phyloP scores from a whole-genome alignment of 2,329 filamentous ascomycete species.

The Aspergillus persii region DNA sequence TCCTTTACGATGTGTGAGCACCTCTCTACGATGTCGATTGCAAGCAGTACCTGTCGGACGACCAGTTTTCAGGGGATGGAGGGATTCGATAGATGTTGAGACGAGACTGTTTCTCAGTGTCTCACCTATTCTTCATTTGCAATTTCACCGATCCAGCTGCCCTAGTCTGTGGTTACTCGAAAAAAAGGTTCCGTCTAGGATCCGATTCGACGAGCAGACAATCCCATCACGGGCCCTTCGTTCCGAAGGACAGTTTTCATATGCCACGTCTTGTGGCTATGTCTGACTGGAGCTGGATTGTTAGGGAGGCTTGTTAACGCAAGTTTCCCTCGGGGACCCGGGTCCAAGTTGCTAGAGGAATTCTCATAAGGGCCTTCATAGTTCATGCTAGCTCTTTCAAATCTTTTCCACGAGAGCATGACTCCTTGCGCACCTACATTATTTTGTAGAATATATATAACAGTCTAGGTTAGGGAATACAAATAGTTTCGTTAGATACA shows the following conservation, averaged over 20 bases:
- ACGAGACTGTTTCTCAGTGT: not conserved
- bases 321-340: not conserved
- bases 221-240: conserved; percentile 30
- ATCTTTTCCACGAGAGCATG: conserved; percentile 41
- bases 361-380: conserved; percentile 42
- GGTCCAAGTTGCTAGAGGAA: conserved; percentile 38
- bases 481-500: conserved; percentile 3
- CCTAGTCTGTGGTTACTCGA: conserved; percentile 18
- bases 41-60: no score
- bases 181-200: not conserved
- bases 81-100: no score
- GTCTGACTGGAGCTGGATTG: conserved; percentile 42
- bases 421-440: conserved; percentile 47
- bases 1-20: not conserved
- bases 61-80: no score
- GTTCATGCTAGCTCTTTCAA: conserved; percentile 40
- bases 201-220: conserved; percentile 3
- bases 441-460: not conserved
- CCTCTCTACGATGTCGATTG: no score
- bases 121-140: conserved; percentile 12
- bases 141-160: conserved; percentile 37
- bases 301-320: conserved; percentile 6
- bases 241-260: conserved; percentile 35
- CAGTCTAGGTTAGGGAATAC: not conserved
- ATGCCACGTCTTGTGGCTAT: conserved; percentile 44